These are phyloP conservation scores for Talaromyces sp. DNA, from an alignment of 2,329 filamentous ascomycete species.

Conservation along the genomic window DNA sequence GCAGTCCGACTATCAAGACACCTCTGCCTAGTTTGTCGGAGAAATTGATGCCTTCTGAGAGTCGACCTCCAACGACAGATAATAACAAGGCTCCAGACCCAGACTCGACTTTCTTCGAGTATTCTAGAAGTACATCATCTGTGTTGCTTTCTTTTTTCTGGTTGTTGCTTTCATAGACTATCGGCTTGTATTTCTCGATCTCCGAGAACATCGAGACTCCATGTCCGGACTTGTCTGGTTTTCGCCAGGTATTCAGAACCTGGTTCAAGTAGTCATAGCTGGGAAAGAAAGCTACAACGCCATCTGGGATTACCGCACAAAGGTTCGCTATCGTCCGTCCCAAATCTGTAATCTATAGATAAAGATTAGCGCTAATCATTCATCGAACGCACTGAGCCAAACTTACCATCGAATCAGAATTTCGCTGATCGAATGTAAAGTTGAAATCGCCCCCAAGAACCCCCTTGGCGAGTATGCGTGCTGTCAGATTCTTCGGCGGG, in stretches of 20 bases:
- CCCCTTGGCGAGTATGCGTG: constrained; percentile 64
- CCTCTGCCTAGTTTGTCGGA: constrained; percentile 84
- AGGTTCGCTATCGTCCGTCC: constrained; percentile 71
- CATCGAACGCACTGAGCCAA: background rate
- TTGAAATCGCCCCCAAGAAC: constrained; percentile 63
- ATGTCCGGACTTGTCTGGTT: constrained; percentile 30
- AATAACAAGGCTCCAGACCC: constrained; percentile 74
- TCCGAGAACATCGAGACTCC: constrained; percentile 31
- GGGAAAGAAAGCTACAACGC: constrained; percentile 91
- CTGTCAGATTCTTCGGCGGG: constrained; percentile 74
- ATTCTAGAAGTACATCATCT: constrained; percentile 72
- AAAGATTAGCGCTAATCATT: constrained; percentile 13
- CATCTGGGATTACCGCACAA: constrained; percentile 75
- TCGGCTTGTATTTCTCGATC: constrained; percentile 36
- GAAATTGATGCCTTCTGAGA: constrained; percentile 98
- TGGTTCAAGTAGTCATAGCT: constrained; percentile 87
- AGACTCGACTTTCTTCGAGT: constrained; percentile 64
- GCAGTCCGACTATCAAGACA: constrained; percentile 86
- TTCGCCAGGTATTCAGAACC: constrained; percentile 65
- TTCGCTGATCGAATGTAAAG: constrained; percentile 80
- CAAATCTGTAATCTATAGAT: constrained; percentile 62
- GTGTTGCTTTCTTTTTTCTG: constrained; percentile 43
- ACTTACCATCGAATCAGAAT: constrained; percentile 61
- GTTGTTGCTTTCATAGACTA: constrained; percentile 54
- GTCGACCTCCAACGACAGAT: constrained; percentile 88